Base-by-base conservation (phyloP, 2,329 filamentous ascomycete genomes). In the Coniochaeta sp. region DNA sequence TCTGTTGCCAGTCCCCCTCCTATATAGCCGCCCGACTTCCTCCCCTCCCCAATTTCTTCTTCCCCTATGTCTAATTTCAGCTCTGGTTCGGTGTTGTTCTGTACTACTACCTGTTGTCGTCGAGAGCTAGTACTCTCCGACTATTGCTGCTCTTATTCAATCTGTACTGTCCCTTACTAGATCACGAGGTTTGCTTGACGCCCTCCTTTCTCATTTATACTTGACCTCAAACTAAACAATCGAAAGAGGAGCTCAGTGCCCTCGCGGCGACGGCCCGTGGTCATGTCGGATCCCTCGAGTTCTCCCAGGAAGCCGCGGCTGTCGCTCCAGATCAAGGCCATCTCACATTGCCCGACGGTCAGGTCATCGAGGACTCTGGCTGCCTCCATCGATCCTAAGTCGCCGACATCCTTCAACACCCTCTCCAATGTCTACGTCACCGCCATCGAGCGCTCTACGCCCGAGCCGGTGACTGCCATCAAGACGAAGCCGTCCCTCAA, bases 331-430 rank as follows among this genome's bases (percentile, higher is more conserved):
- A 75, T 74, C 61, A 72, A 71, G 55, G 65, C 71, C 26, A 61
- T 71, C 24, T 63, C 65, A 4, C 61, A 63, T 18, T 65, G 65
- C 7, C 60, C 68, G 28, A 66, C 62, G 49, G 63, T 67, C 32
- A 67, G 70, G 54, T 68, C 68, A 0, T 69, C 71, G 26, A 73
- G 71, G 54, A 71, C 69, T 5, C 62, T 77, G 38, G 65, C 71
- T 20, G 71, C 73, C 51, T 69, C 72, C 49, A 66, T 78, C 33
- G 76, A 84, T 57, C 76, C 79, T 26, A 77, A 72, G 53, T 83
- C 82, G 28, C 79, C 81, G 3, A 85, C 82, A 1, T 71, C 80
- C 20, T 83, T 84, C 68, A 85, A 85, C 66, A 85, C 82, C 2
- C 73, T 85, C 33, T 83, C 81, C 51, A 85, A 85, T 65, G 77